Conservation (phyloP, 2,329 filamentous ascomycete species). For the Hymenoscyphus albidus region DNA sequence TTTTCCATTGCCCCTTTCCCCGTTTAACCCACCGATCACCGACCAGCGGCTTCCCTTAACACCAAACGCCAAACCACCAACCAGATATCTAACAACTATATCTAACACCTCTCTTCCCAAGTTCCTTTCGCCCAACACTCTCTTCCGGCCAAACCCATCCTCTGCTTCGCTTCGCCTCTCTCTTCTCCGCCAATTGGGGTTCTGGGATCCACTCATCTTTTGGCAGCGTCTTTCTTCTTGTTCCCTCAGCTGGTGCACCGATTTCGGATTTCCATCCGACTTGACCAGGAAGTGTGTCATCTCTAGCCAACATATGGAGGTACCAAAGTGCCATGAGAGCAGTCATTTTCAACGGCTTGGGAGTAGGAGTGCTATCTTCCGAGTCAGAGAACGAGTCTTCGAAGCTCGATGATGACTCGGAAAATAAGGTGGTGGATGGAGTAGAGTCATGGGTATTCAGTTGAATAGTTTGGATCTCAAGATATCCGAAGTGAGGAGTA, state of each 20-base stretch:
- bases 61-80: background rate
- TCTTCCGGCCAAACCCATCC: slow-evolving; percentile 78
- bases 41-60: background rate
- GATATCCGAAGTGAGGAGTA: slow-evolving; percentile 80
- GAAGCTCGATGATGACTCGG: slow-evolving; percentile 14
- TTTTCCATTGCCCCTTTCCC: background rate
- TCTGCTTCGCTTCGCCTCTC: slow-evolving; percentile 66
- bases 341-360: slow-evolving; percentile 61
- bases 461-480: slow-evolving; percentile 67
- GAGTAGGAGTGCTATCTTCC: slow-evolving; percentile 35
- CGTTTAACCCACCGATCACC: background rate
- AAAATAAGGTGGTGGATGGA: slow-evolving; percentile 18
- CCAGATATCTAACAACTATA: slow-evolving; percentile 38
- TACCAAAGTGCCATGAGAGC: slow-evolving; percentile 75
- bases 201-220: slow-evolving; percentile 73
- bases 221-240: slow-evolving; percentile 64
- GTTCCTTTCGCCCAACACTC: slow-evolving; percentile 66
- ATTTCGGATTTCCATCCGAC: slow-evolving; percentile 66
- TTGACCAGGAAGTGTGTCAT: slow-evolving; percentile 56
- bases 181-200: slow-evolving; percentile 70
- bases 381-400: slow-evolving; percentile 27
- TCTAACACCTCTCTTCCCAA: slow-evolving; percentile 61
- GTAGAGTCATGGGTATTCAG: slow-evolving; percentile 42
- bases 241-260: slow-evolving; percentile 69
- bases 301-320: slow-evolving; percentile 66